Percentiles rank a stretch among this genome's conserved stretches.
These are phyloP conservation scores for Solanum pennellii DNA, from an alignment of 257 asterid species.

Conservation along the genomic window DNA sequence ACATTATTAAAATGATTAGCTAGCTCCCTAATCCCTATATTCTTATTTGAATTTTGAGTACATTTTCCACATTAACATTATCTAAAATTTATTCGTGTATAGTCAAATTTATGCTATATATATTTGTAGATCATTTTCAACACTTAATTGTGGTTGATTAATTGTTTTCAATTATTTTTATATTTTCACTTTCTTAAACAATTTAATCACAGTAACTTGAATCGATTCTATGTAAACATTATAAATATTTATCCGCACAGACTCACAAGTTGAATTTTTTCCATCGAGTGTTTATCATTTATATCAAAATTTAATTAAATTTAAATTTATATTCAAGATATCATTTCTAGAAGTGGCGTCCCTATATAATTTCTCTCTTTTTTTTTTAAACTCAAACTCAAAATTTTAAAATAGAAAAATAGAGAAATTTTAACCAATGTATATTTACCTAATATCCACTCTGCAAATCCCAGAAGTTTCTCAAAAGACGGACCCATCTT, in stretches of 20 bases:
- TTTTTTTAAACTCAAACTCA: rapidly evolving
- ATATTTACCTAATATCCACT: background rate
- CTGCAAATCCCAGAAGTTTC: background rate
- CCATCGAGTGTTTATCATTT: rapidly evolving
- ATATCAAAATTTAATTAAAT: background rate
- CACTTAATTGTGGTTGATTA: background rate
- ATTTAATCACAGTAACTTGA: background rate
- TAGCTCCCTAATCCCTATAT: background rate
- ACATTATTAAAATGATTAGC: background rate
- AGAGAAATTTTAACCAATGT: background rate
- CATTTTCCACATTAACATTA: background rate
- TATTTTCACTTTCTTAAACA: background rate
- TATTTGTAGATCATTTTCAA: background rate
- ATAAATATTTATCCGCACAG: background rate
- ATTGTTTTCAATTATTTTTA: background rate
- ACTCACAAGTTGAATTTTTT: background rate
- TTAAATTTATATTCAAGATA: rapidly evolving
- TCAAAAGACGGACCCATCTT: background rate
- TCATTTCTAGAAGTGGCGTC: rapidly evolving
- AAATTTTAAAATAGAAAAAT: background rate
- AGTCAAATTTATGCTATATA: background rate
- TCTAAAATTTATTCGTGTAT: background rate
- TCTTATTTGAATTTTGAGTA: background rate
- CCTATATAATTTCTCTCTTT: background rate
- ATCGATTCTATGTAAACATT: background rate